Conservation (phyloP, 2,329 filamentous ascomycete species). For the Sporothrix globosa region DNA sequence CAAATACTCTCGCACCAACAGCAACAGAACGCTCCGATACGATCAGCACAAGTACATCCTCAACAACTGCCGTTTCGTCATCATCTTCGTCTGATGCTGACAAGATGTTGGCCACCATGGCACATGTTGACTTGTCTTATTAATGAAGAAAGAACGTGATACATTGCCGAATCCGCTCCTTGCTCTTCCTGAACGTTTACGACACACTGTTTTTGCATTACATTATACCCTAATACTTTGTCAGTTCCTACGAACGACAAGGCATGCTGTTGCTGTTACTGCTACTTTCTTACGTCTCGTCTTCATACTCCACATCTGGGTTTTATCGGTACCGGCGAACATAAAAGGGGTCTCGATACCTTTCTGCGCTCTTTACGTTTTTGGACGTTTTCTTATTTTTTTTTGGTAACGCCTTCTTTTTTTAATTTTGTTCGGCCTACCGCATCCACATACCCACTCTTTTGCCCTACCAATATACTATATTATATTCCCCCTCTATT, state of each 20-base stretch:
- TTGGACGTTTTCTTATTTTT: background rate
- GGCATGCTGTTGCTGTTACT: constrained; percentile 21
- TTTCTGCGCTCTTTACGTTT: background rate
- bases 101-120: constrained; percentile 37
- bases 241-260: constrained; percentile 3
- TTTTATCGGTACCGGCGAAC: constrained; percentile 15
- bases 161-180: background rate
- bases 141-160: constrained; percentile 23
- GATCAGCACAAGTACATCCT: constrained; percentile 16
- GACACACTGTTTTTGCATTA: background rate
- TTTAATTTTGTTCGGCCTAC: background rate
- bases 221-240: constrained; percentile 18
- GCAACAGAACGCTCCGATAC: constrained; percentile 34
- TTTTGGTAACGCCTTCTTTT: background rate
- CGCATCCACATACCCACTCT: constrained; percentile 25
- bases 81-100: constrained; percentile 31
- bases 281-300: background rate
- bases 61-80: constrained; percentile 30
- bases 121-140: constrained; percentile 38
- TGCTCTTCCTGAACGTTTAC: constrained; percentile 2
- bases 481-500: background rate
- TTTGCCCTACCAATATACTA: constrained; percentile 2
- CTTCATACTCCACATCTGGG: background rate
- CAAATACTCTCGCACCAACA: constrained; percentile 27
- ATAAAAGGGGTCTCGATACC: background rate